phyloP scores from a whole-genome alignment of 106 monocot species.

The Phalaenopsis aphrodite region DNA sequence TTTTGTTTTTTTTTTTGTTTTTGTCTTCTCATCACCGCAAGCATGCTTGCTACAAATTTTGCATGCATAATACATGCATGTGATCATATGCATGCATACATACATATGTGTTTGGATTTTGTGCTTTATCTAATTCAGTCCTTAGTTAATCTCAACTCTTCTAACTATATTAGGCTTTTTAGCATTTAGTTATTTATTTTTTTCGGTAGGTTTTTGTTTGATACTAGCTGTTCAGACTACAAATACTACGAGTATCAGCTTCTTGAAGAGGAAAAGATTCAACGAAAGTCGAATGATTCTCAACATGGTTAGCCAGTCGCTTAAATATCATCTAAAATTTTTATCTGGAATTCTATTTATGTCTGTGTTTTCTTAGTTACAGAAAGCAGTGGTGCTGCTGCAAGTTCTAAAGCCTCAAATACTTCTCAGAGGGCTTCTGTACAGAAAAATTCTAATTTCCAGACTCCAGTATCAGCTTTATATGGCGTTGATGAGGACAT shows the following conservation, averaged over 20 bases:
- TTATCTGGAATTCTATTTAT: background rate
- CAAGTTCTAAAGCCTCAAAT: slow-evolving; percentile 16
- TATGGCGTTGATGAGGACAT: slow-evolving; percentile 48
- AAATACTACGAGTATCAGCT: slow-evolving; percentile 81
- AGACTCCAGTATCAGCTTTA: slow-evolving; percentile 88
- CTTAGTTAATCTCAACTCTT: background rate
- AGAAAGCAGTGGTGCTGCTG: slow-evolving; percentile 3
- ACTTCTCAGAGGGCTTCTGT: slow-evolving; percentile 18
- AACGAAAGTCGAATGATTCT: slow-evolving; percentile 50
- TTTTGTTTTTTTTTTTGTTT: no score
- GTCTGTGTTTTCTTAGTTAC: background rate
- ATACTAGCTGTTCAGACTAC: slow-evolving; percentile 67
- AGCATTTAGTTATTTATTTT: background rate
- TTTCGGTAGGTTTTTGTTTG: slow-evolving; percentile 84
- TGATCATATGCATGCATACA: background rate
- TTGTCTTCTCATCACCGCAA: no score
- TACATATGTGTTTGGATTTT: background rate
- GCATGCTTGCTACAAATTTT: no score
- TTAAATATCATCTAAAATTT: background rate
- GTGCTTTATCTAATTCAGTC: background rate
- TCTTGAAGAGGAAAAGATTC: slow-evolving; percentile 62
- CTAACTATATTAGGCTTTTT: background rate
- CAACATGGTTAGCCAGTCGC: slow-evolving; percentile 33
- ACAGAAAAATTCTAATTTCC: slow-evolving; percentile 60
- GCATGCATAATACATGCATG: no score